A percentile compares a stretch with the other conserved stretches of the same genome.
phyloP scores from a whole-genome alignment of 176 grass and related monocot genomes.

The Puya raimondii region DNA sequence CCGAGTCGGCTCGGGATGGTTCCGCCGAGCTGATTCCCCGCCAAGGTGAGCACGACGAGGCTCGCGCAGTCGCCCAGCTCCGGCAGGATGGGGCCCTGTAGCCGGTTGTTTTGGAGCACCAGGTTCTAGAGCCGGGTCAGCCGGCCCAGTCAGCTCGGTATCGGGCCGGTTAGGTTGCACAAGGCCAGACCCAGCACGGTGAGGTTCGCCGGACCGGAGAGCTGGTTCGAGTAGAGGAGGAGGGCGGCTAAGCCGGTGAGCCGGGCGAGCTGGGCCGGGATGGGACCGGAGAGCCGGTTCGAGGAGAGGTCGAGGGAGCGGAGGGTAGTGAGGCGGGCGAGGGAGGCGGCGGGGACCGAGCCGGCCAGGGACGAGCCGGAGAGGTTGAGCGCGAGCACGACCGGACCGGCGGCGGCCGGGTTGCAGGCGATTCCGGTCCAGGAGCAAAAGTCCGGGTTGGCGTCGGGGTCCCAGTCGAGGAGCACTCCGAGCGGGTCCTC shows the following conservation, averaged over 20 bases:
- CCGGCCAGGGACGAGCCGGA: conserved; percentile 54
- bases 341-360: conserved; percentile 27
- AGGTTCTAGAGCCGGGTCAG: conserved; percentile 41
- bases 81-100: conserved; percentile 53
- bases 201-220: conserved; percentile 60
- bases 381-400: conserved; percentile 59
- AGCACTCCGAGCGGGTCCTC: conserved; percentile 39
- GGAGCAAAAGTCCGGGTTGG: conserved; percentile 40
- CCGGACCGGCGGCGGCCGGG: conserved; percentile 9
- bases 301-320: conserved; percentile 59
- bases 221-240: conserved; percentile 57
- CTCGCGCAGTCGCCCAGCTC: conserved; percentile 29
- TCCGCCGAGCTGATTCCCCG: conserved; percentile 42
- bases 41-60: conserved; percentile 39
- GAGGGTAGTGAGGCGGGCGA: conserved; percentile 41
- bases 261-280: conserved; percentile 38
- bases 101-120: conserved; percentile 52
- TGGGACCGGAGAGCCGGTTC: conserved; percentile 50
- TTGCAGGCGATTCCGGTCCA: conserved; percentile 77
- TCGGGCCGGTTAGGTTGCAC: conserved; percentile 69
- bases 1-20: conserved; percentile 47
- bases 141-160: conserved; percentile 38
- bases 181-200: conserved; percentile 52
- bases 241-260: conserved; percentile 31
- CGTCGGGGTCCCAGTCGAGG: conserved; percentile 29